phyloP scores from a whole-genome alignment of 2,329 filamentous ascomycete species.

The Drechslera avenae region DNA sequence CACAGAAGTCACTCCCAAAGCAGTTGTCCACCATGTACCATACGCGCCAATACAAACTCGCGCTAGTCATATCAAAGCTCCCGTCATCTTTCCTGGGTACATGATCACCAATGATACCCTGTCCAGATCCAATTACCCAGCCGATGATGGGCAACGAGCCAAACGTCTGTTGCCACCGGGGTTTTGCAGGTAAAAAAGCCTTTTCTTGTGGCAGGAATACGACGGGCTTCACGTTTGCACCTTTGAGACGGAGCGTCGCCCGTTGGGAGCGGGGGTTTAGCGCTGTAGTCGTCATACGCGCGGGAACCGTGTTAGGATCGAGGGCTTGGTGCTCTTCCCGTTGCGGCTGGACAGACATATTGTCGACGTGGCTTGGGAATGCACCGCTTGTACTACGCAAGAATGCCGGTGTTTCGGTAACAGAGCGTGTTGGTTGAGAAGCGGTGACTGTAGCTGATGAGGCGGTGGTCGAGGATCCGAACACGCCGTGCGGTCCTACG shows the following conservation, averaged over 20 bases:
- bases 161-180: conserved; percentile 50
- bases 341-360: conserved; percentile 14
- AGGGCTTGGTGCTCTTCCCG: conserved; percentile 43
- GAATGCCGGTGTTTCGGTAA: conserved; percentile 16
- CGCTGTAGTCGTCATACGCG: conserved; percentile 27
- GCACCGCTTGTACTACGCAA: conserved; percentile 27
- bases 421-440: conserved; percentile 27
- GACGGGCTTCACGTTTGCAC: conserved; percentile 46
- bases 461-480: conserved; percentile 45
- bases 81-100: conserved; percentile 75
- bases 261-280: conserved; percentile 27
- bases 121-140: conserved; percentile 51
- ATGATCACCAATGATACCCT: conserved; percentile 73
- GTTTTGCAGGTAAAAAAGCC: conserved; percentile 53
- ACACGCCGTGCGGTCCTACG: conserved; percentile 28
- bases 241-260: conserved; percentile 37
- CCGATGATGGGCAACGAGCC: conserved; percentile 58
- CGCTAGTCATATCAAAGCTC: conserved; percentile 75
- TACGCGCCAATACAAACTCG: conserved; percentile 65
- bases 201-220: conserved; percentile 52
- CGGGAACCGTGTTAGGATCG: conserved; percentile 17
- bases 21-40: conserved; percentile 63
- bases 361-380: conserved; percentile 31
- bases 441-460: conserved; percentile 51
- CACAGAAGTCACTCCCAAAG: conserved; percentile 66